These are phyloP conservation scores for Fusarium praegraminearum DNA, from an alignment of 2,329 filamentous ascomycete species.

Conservation along the genomic window DNA sequence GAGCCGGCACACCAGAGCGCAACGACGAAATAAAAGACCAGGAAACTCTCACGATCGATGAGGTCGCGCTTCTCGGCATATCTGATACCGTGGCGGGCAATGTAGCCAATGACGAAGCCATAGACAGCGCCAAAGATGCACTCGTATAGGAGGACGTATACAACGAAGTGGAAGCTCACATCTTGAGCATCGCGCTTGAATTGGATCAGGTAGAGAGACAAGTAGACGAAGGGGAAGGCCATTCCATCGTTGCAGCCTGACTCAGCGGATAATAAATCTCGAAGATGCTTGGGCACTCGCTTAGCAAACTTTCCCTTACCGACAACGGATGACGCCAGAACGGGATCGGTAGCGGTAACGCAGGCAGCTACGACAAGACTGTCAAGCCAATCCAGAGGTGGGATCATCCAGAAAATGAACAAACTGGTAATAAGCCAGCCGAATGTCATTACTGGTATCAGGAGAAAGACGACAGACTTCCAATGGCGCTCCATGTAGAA, in stretches of 20 bases:
- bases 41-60: slow-evolving; percentile 95
- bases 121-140: slow-evolving; percentile 93
- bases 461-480: slow-evolving; percentile 87
- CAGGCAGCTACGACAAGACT: slow-evolving; percentile 89
- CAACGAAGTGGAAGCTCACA: slow-evolving; percentile 88
- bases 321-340: slow-evolving; percentile 95
- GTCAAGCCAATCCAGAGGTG: slow-evolving; percentile 86
- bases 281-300: slow-evolving; percentile 94
- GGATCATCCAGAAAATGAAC: slow-evolving; percentile 92
- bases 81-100: slow-evolving; percentile 90
- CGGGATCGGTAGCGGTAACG: slow-evolving; percentile 96
- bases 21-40: slow-evolving; percentile 98
- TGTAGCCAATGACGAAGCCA: slow-evolving; percentile 88
- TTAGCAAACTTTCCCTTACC: slow-evolving; percentile 99
- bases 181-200: slow-evolving; percentile 76
- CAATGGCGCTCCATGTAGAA: slow-evolving; percentile 99
- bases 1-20: slow-evolving; percentile 96
- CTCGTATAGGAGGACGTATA: slow-evolving; percentile 91
- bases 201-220: slow-evolving; percentile 88
- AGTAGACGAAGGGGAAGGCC: slow-evolving; percentile 98
- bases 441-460: slow-evolving; percentile 96
- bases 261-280: slow-evolving; percentile 94
- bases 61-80: slow-evolving; percentile 84
- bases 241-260: slow-evolving; percentile 99
- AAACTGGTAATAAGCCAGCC: slow-evolving; percentile 94